phyloP scores from a whole-genome alignment of 345 rosid genomes.

The Heritiera fomes region DNA sequence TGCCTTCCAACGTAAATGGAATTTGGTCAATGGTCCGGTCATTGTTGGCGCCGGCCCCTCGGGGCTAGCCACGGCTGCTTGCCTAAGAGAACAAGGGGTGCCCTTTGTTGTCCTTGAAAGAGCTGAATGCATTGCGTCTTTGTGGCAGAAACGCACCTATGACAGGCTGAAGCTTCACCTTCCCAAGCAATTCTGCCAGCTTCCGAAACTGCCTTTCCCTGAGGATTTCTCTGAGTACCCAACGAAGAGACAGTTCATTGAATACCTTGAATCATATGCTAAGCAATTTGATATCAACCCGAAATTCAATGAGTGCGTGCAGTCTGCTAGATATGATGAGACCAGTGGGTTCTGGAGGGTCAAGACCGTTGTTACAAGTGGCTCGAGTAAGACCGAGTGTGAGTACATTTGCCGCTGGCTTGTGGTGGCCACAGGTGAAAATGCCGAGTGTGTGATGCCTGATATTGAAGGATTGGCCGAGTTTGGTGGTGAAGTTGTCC shows the following conservation, averaged over 20 bases:
- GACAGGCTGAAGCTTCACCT: conserved; percentile 86
- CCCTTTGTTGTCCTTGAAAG: conserved; percentile 79
- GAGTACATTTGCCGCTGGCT: conserved; percentile 94
- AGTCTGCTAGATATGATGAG: conserved; percentile 75
- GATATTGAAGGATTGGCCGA: conserved; percentile 67
- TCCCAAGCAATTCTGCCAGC: conserved; percentile 78
- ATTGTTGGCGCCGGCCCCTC: conserved; percentile 91
- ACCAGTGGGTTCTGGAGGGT: conserved; percentile 84
- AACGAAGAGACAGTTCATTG: conserved; percentile 60
- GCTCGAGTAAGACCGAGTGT: conserved; percentile 49
- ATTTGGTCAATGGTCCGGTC: conserved; percentile 78
- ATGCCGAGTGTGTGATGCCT: conserved; percentile 79
- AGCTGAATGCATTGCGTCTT: conserved; percentile 80
- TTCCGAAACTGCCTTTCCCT: conserved; percentile 79
- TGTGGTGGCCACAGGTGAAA: conserved; percentile 94
- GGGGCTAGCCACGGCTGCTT: conserved; percentile 80
- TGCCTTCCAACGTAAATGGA: conserved; percentile 45
- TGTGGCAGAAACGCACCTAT: conserved; percentile 79
- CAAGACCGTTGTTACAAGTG: conserved; percentile 46
- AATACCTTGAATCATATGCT: conserved; percentile 75
- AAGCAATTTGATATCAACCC: conserved; percentile 64
- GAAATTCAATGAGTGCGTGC: conserved; percentile 78
- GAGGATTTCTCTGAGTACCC: conserved; percentile 78
- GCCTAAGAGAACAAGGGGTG: conserved; percentile 70
- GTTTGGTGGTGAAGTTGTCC: conserved; percentile 75